Evolutionary conservation across 1,284 basidiomycete genomes (phyloP), one percentile per base, ranked within the genome.

Genomic region (Apiotrichum laibachii): DNA sequence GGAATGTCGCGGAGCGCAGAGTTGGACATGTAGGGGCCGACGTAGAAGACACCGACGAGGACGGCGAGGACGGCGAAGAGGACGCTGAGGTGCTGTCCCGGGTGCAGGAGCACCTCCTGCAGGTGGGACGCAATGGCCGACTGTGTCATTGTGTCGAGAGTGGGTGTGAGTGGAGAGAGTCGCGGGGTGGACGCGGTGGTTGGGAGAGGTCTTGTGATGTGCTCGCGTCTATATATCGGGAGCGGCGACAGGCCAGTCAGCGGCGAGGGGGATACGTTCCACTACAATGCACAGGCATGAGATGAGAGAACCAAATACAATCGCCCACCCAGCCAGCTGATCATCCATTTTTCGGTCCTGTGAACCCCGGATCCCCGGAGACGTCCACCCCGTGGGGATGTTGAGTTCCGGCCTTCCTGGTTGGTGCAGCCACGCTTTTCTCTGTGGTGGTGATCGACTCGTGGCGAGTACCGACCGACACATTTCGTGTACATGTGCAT

Each of bases 1-100:
- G 88, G 88, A 67, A 63, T 61, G 62, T 61, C 62, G 48, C 62
- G 59, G 18, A 63, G 56, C 1, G 31, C 39, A 2, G 33, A 26
- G 49, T 53, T 60, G 39, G 56, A 54, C 33, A 63, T 59, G 62
- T 56, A 63, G 2, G 59, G 56, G 50, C 47, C 53, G 15, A 63
- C 47, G 59, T 58, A 63, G 54, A 48, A 22, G 35, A 19, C 48
- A 15, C 47, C 53, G 42, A 56, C 42, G 16, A 56, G n/a, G 37
- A 50, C 35, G 37, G 26, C 26, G 56, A 48, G n/a, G 35, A 19
- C 48, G 19, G 40, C 53, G 42, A 56, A 34, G 16, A 56, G n/a
- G 21, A 50, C 35, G 37, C 49, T 35, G 22, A 50, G 1, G 35
- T 50, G 49, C 35, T 50, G 22, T 33, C 22, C 35, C 5, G 49